Evolutionary conservation across 768 basidiomycete species (phyloP), one percentile per base, ranked within the genome.

Genomic region (Rhizopogon salebrosus): DNA sequence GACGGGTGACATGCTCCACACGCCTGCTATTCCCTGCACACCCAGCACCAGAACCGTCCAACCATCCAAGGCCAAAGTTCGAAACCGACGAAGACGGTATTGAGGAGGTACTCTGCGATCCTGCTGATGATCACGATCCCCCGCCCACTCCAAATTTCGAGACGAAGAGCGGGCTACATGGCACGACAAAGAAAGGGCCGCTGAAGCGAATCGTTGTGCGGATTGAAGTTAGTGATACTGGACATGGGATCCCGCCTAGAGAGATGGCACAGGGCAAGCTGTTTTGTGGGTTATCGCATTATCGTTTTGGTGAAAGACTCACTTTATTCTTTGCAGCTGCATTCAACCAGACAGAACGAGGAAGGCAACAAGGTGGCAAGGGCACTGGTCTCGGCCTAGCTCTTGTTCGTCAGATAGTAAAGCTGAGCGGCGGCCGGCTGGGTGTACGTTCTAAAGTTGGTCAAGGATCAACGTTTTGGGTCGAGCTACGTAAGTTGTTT

Each of bases 381-480:
- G 83, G 83, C 3, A 84, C 88, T 0, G 89, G 89, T 6, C 69
- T 92, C 10, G 88, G 89, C 22, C 63, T 91, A 18, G 88, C 89
- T 1, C 74, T 92, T 6, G 87, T 89, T 41, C 77, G 87, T 42
- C 85, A 87, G 57, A 91, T 92, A 40, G 86, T 92, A 58, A 86
- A 83, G 60, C 69, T 89, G 37, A 83, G 79, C 46, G 83, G 84
- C 38, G 89, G 89, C 18, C 77, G 89, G 46, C 70, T 90, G 26
- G 89, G 84, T n/a, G 77, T 85, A n/a, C 71, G 69, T 55, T 82
- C 80, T 16, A 80, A 83, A 64, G 70, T 80, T 1, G 78, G 80
- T 7, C 73, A 80, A 59, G 93, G 93, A 14, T 89, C 85, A 34
- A 91, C 86, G 35, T 95, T 94, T 72, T 94, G 92, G 92, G 86